Evolutionary conservation across 2,329 filamentous ascomycete species (phyloP), one percentile per base, ranked within the genome.

Genomic region (Penicillium sp.): DNA sequence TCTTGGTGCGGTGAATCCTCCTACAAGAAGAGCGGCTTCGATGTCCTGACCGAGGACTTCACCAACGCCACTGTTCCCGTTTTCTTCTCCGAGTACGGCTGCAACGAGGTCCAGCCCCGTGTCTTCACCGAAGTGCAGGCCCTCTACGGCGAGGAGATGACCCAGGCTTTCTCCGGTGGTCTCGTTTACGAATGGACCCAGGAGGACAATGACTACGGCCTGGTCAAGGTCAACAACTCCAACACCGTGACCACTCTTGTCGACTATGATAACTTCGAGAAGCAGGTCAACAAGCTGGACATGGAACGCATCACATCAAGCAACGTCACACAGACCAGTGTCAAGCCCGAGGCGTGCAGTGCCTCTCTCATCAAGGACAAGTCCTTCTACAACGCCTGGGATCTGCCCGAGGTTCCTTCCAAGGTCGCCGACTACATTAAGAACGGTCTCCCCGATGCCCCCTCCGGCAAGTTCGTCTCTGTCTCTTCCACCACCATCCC

Each of bases 341-440:
- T 79, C 52, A 70, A 74, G 33, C 69, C 86, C 3, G 83, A 86
- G 31, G 74, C 70, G 49, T 96, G 91, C 75, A 72, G 72, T 55
- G 52, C 75, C 29, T 77, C 74, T 53, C 75, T 95, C 47, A 90
- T 96, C 71, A 77, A 75, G 56, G 71, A 77, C 52, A 54, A 59
- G 31, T 78, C 77, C 54, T 95, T 95, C 75, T 79, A 78, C 69
- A 83, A 73, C 67, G 85, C 88, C 75, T 97, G 95, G 73, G 84
- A 83, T 40, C 74, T 95, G 50, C 90, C 85, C 42, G 71, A 63
- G 3, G 75, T 81, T 6, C 88, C 88, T 12, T 74, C 78, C 4
- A 85, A 83, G 57, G 83, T 82, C 34, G 75, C 83, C 53, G 75
- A 79, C 40, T 76, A 95, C 62, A 91, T 96, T 64, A 75, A 87